phyloP scores from a whole-genome alignment of 1,284 basidiomycete genomes.

The Ustilago shanxiensis region DNA sequence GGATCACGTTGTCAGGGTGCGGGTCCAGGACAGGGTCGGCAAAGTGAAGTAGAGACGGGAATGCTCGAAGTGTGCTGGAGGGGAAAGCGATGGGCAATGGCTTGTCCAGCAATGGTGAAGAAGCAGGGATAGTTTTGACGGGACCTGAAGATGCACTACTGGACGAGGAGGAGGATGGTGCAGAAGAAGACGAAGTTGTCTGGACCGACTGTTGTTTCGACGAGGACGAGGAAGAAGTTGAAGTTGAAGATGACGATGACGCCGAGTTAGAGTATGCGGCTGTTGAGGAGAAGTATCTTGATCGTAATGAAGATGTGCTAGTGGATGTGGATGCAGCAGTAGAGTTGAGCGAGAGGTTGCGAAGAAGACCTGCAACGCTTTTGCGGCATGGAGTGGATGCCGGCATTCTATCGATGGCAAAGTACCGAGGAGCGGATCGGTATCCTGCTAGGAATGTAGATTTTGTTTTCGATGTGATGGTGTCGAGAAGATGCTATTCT shows the following conservation, averaged over 20 bases:
- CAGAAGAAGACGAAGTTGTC: slow-evolving; percentile 1
- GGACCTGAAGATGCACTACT: slow-evolving; percentile 5
- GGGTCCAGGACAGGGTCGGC: slow-evolving; percentile 69
- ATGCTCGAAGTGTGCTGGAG: slow-evolving; percentile 43
- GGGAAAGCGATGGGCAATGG: slow-evolving; percentile 58
- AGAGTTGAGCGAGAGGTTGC: slow-evolving; percentile 25
- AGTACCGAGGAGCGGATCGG: too few relatives aligned
- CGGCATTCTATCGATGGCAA: too few relatives aligned
- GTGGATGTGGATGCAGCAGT: slow-evolving; percentile 21
- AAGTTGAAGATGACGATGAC: slow-evolving; percentile 15
- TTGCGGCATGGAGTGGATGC: slow-evolving; percentile 24
- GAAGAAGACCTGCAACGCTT: slow-evolving; percentile 28
- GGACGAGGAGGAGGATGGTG: slow-evolving; percentile 12
- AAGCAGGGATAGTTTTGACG: slow-evolving; percentile 27
- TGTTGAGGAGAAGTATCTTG: slow-evolving; percentile 27
- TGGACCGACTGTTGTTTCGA: slow-evolving; percentile 7
- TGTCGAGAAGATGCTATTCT: not conserved
- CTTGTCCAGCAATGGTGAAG: slow-evolving; percentile 55
- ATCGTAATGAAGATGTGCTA: slow-evolving; percentile 10
- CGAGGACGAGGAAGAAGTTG: too few relatives aligned
- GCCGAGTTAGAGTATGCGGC: slow-evolving; percentile 6
- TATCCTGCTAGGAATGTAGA: not conserved
- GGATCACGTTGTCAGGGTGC: slow-evolving; percentile 53
- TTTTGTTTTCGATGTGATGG: slow-evolving; percentile 9
- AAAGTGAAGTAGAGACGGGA: slow-evolving; percentile 63